These are phyloP conservation scores for Truncatella angustata DNA, from an alignment of 2,329 filamentous ascomycete species.

Conservation along the genomic window DNA sequence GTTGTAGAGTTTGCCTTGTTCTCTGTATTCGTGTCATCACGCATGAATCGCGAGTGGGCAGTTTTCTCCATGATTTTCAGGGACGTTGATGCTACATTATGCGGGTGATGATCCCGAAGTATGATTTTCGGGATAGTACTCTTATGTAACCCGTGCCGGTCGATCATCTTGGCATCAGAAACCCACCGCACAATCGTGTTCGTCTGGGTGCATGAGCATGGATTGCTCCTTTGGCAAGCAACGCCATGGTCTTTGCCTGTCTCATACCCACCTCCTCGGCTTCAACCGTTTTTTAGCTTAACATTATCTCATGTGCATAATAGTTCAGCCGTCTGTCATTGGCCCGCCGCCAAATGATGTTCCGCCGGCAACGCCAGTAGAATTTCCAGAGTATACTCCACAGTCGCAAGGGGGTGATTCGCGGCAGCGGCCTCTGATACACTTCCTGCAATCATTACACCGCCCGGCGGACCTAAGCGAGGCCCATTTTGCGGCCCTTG, in stretches of 20 bases:
- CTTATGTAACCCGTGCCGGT: conserved; percentile 1
- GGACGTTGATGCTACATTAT: conserved; percentile 2
- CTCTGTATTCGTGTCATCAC: background rate
- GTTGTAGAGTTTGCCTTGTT: background rate
- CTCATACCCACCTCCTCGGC: background rate
- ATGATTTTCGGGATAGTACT: background rate
- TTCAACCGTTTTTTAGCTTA: conserved; percentile 2
- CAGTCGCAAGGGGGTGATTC: conserved; percentile 18
- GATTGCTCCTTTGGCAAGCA: too few relatives aligned
- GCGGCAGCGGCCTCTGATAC: conserved; percentile 39
- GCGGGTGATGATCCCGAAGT: background rate
- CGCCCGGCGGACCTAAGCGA: conserved; percentile 49
- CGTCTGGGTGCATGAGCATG: too few relatives aligned
- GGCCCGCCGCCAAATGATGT: conserved; percentile 44
- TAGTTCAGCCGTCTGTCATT: conserved; percentile 23
- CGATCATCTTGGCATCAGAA: conserved; percentile 1
- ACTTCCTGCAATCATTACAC: conserved; percentile 52
- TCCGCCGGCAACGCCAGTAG: conserved; percentile 55
- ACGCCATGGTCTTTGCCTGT: background rate
- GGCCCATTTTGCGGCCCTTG: conserved; percentile 55
- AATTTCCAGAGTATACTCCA: conserved; percentile 44
- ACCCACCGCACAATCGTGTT: too few relatives aligned
- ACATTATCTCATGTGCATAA: conserved; percentile 19
- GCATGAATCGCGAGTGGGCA: background rate
- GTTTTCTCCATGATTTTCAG: background rate